A percentile compares a stretch with the other conserved stretches of the same genome.
phyloP scores from a whole-genome alignment of 1,284 basidiomycete species.

The Phylloporus gajari region DNA sequence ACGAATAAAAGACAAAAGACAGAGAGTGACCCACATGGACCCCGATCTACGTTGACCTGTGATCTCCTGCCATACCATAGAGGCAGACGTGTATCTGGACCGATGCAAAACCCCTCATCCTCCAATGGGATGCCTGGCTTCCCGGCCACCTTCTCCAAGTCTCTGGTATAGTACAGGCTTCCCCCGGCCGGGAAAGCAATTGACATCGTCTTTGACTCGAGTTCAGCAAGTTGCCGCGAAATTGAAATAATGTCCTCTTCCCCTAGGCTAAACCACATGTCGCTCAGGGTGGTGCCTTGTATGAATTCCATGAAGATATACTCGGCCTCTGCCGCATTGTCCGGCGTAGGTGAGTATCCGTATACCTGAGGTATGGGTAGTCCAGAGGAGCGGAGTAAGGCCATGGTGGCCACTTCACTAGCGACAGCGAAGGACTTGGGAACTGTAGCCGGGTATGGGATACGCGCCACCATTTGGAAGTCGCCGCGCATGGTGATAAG shows the following conservation, averaged over 20 bases:
- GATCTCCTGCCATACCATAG: neutral
- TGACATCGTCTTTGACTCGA: slow-evolving; percentile 1
- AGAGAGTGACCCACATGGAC: neutral
- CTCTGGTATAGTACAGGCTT: neutral
- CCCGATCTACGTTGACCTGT: neutral
- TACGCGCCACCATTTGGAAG: neutral
- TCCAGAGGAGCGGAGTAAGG: neutral
- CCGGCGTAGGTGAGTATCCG: neutral
- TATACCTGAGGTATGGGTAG: neutral
- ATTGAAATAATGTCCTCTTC: neutral
- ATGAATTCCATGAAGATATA: slow-evolving; percentile 1
- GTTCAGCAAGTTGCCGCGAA: neutral
- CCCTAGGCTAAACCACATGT: neutral
- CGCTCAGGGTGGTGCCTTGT: neutral
- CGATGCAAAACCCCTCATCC: neutral
- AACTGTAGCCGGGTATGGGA: neutral
- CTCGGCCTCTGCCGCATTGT: neutral
- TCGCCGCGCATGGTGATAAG: neutral
- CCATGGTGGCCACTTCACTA: slow-evolving; percentile 1
- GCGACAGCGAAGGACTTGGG: slow-evolving; percentile 1
- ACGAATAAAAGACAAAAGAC: neutral
- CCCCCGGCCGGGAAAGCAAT: neutral
- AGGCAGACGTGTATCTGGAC: neutral
- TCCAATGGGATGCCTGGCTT: neutral
- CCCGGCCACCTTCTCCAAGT: neutral